Evolutionary conservation across 2,329 filamentous ascomycete genomes (phyloP).

Genomic region (Pestalotiopsis sp.): DNA sequence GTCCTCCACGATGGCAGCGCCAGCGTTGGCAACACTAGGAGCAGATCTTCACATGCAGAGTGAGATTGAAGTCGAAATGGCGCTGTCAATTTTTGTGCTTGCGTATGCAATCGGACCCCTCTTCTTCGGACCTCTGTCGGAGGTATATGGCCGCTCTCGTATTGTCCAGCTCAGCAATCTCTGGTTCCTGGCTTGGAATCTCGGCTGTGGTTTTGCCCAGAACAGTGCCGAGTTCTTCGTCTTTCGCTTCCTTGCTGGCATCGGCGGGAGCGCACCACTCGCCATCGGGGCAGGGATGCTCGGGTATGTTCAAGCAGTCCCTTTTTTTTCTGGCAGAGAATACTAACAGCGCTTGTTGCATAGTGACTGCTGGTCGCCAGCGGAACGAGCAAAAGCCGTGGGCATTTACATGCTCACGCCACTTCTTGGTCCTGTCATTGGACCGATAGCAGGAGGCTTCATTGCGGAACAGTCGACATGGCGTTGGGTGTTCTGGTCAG

Average conservation of each 20-base stretch:
- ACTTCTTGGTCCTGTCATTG: conserved; percentile 33
- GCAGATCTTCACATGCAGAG: conserved; percentile 46
- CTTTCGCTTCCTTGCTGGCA: conserved; percentile 52
- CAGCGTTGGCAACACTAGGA: conserved; percentile 46
- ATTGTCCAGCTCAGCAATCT: conserved; percentile 50
- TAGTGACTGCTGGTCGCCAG: conserved; percentile 31
- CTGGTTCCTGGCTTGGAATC: conserved; percentile 52
- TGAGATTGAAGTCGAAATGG: conserved; percentile 41
- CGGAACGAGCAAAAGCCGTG: conserved; percentile 44
- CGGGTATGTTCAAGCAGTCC: conserved; percentile 6
- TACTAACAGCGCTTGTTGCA: conserved; percentile 17
- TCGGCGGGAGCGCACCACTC: conserved; percentile 45
- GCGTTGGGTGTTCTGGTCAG: conserved; percentile 49
- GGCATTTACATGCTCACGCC: conserved; percentile 41
- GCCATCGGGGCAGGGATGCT: conserved; percentile 36
- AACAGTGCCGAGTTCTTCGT: conserved; percentile 47
- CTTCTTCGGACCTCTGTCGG: conserved; percentile 39
- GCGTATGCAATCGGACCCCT: conserved; percentile 49
- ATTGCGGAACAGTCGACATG: conserved; percentile 41
- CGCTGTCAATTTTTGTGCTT: conserved; percentile 50
- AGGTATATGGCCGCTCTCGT: conserved; percentile 42
- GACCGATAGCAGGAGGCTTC: conserved; percentile 40
- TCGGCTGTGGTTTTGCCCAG: conserved; percentile 49
- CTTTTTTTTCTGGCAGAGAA: conserved; percentile 44
- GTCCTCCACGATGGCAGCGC: conserved; percentile 53